These are phyloP conservation scores for Acanthamoeba lenticulata DNA, from an alignment of 208 protist species.

Conservation along the genomic window DNA sequence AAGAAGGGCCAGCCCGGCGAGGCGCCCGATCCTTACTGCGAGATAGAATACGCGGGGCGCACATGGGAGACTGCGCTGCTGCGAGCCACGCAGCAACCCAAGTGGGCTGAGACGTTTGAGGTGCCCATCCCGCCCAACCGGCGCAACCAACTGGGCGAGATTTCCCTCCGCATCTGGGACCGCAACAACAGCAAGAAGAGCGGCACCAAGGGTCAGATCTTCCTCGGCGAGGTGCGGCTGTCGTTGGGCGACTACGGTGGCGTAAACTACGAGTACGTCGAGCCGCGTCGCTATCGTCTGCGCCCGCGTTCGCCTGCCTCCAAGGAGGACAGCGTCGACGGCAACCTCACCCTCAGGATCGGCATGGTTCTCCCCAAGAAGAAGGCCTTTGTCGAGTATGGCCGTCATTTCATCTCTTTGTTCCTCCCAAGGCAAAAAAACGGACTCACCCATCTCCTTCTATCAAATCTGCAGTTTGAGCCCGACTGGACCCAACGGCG, in stretches of 20 bases:
- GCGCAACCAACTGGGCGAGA: not conserved
- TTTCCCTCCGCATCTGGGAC: not conserved
- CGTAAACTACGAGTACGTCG: not conserved
- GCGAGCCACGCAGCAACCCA: not conserved
- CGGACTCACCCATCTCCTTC: not conserved
- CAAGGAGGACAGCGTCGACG: not conserved
- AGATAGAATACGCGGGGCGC: not conserved
- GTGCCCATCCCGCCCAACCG: not conserved
- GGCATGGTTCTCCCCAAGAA: conserved; percentile 1
- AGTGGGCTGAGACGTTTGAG: not conserved
- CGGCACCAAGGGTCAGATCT: not conserved
- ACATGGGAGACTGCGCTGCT: not conserved
- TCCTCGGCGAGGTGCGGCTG: not conserved
- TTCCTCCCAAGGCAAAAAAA: not conserved
- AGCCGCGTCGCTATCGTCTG: not conserved
- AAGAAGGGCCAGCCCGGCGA: not conserved
- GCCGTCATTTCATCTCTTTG: too few relatives aligned
- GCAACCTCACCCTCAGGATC: not conserved
- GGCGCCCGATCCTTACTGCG: not conserved
- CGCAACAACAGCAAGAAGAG: not conserved
- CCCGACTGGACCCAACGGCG: not conserved
- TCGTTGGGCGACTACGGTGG: not conserved
- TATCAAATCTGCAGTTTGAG: not conserved
- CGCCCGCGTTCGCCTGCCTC: not conserved
- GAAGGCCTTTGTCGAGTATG: not conserved